These are phyloP conservation scores for Gryganskiella cystojenkinii DNA, from an alignment of 192 early-diverging fungal genomes.

Conservation along the genomic window DNA sequence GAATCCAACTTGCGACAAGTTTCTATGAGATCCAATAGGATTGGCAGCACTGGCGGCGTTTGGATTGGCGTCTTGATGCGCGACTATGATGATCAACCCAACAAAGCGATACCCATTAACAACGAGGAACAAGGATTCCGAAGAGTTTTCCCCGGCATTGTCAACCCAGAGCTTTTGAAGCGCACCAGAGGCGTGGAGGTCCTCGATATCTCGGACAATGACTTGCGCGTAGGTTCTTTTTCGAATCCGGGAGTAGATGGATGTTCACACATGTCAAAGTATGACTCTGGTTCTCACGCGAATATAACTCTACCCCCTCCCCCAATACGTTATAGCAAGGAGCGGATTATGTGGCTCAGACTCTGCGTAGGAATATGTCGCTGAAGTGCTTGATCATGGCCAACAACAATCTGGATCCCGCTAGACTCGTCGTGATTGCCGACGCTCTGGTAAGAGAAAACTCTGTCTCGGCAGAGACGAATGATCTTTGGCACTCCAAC, in stretches of 20 bases:
- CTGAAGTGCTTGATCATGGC: conserved; percentile 53
- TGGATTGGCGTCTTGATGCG: conserved; percentile 67
- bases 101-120: conserved; percentile 35
- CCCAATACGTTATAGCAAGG: conserved; percentile 45
- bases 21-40: conserved; percentile 59
- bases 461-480: too few species aligned
- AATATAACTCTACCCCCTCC: neutral
- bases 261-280: neutral
- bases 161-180: conserved; percentile 40
- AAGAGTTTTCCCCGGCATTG: conserved; percentile 42
- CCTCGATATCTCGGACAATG: conserved; percentile 57
- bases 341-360: conserved; percentile 66
- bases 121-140: conserved; percentile 51
- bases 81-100: conserved; percentile 60
- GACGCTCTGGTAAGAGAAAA: conserved; percentile 60
- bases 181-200: conserved; percentile 49
- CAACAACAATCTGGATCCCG: conserved; percentile 63
- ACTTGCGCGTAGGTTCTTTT: conserved; percentile 47
- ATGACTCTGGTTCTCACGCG: neutral
- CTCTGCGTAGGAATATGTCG: conserved; percentile 61
- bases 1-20: conserved; percentile 53
- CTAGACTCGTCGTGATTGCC: conserved; percentile 54
- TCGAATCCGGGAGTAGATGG: neutral
- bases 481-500: too few species aligned
- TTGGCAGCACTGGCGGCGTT: conserved; percentile 56